phyloP scores from a whole-genome alignment of 2,329 filamentous ascomycete species.

The Trichophaea hybrida region DNA sequence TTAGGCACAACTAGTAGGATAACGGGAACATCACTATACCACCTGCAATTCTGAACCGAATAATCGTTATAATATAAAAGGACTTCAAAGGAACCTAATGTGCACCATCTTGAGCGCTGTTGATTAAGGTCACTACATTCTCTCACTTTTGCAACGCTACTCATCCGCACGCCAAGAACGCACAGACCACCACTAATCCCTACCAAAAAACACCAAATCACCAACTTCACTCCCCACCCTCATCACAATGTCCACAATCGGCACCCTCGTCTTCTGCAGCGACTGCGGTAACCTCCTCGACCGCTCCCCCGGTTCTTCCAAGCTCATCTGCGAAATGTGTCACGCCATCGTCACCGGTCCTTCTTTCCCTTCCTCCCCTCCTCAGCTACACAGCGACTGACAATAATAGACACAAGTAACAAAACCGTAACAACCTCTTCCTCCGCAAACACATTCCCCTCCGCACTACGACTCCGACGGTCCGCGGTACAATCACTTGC shows the following conservation, averaged over 20 bases:
- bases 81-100: too few species aligned
- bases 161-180: too few species aligned
- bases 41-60: too few species aligned
- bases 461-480: constrained; percentile 66
- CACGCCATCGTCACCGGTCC: constrained; percentile 70
- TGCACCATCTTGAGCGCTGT: too few species aligned
- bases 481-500: constrained; percentile 76
- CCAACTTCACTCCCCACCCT: not conserved
- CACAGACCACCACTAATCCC: not conserved
- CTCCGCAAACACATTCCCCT: constrained; percentile 84
- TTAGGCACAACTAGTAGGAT: too few species aligned
- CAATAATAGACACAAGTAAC: constrained; percentile 49
- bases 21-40: too few species aligned
- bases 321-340: constrained; percentile 74
- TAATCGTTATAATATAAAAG: too few species aligned
- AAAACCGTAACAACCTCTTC: constrained; percentile 67
- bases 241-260: constrained; percentile 63
- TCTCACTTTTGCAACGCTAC: too few species aligned
- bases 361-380: not conserved
- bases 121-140: too few species aligned
- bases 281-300: constrained; percentile 86
- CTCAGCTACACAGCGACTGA: not conserved
- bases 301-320: constrained; percentile 58
- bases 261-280: constrained; percentile 80
- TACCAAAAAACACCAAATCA: not conserved